A percentile compares a stretch with the other conserved stretches of the same genome.
These are phyloP conservation scores for Starmerella stigmatis DNA, from an alignment of 805 yeast genomes.

Conservation along the genomic window DNA sequence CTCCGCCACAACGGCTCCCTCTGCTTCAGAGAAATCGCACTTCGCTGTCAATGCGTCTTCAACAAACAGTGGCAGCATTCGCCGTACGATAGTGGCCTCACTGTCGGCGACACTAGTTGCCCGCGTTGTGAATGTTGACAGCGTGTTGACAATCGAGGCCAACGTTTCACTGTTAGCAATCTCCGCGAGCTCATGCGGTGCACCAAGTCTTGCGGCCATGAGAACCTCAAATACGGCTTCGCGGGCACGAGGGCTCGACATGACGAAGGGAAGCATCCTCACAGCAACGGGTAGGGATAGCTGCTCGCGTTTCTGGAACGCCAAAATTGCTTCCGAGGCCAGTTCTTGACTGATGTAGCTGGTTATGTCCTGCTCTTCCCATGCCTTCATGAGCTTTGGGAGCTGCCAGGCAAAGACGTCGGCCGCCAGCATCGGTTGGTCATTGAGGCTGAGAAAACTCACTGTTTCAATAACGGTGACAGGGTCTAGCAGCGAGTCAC, in stretches of 20 bases:
- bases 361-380: slow-evolving; percentile 9
- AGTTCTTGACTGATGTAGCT: slow-evolving; percentile 22
- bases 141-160: neutral
- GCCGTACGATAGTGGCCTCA: slow-evolving; percentile 6
- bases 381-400: slow-evolving; percentile 8
- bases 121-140: slow-evolving; percentile 6
- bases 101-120: slow-evolving; percentile 6
- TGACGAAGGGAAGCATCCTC: slow-evolving; percentile 18
- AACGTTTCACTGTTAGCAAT: slow-evolving; percentile 5
- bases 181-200: slow-evolving; percentile 12
- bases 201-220: slow-evolving; percentile 21
- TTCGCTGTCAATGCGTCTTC: slow-evolving; percentile 13
- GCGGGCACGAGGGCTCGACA: slow-evolving; percentile 17
- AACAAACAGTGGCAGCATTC: slow-evolving; percentile 14
- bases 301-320: slow-evolving; percentile 2
- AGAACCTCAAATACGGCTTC: slow-evolving; percentile 19
- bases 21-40: slow-evolving; percentile 2
- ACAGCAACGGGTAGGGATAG: slow-evolving; percentile 18
- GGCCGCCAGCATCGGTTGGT: slow-evolving; percentile 25
- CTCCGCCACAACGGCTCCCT: slow-evolving; percentile 7
- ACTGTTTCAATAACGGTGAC: slow-evolving; percentile 24
- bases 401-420: slow-evolving; percentile 27
- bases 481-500: slow-evolving; percentile 28
- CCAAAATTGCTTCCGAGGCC: slow-evolving; percentile 8
- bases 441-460: slow-evolving; percentile 5